Conservation (phyloP, 257 asterid species). For the Striga asiatica region DNA sequence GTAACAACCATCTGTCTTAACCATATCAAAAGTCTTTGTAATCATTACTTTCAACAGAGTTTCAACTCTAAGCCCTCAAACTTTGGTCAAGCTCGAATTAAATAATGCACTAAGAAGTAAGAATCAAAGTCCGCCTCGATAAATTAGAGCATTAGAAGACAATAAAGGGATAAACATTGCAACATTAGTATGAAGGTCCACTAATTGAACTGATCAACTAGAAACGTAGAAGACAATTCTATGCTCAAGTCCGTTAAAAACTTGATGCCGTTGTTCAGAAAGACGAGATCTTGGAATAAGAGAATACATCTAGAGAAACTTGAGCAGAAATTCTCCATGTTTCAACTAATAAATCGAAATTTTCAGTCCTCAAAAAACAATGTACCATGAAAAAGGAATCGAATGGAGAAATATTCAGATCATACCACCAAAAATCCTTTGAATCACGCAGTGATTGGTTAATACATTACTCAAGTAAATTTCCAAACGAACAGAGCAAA, state of each 20-base stretch:
- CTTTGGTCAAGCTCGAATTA: no score
- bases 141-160: no score
- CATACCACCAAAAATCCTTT: not conserved
- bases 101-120: not conserved
- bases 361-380: slow-evolving; percentile 4
- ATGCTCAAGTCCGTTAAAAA: not conserved
- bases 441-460: not conserved
- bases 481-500: not conserved
- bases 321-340: no score
- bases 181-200: no score
- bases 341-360: slow-evolving; percentile 12
- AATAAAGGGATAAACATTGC: no score
- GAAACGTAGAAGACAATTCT: not conserved
- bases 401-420: not conserved
- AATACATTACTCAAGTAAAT: not conserved
- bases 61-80: not conserved
- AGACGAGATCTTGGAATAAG: not conserved
- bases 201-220: not conserved
- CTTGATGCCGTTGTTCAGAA: no score
- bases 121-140: not conserved
- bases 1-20: not conserved
- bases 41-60: not conserved
- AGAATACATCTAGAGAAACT: not conserved
- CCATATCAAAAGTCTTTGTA: not conserved
- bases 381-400: not conserved